Evolutionary conservation across 768 basidiomycete species (phyloP).

Genomic region (Symmetrospora coprosmae): DNA sequence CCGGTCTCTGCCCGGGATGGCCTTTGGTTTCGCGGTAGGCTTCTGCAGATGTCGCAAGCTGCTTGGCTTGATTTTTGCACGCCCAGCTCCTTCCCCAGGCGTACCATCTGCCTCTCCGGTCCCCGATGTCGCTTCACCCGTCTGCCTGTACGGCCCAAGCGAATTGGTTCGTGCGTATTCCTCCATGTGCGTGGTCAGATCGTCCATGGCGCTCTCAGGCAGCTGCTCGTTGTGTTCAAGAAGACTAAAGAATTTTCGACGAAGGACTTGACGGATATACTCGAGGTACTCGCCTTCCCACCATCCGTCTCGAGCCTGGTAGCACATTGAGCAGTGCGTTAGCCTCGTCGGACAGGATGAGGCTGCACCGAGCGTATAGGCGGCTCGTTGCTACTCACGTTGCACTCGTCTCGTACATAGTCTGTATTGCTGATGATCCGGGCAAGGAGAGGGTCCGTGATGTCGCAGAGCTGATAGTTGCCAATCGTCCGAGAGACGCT

Average conservation of each 20-base stretch:
- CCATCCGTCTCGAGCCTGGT: slow-evolving; percentile 76
- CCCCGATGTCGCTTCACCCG: not conserved
- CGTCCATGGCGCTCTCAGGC: slow-evolving; percentile 38
- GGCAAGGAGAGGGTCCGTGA: slow-evolving; percentile 68
- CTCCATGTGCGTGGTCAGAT: not conserved
- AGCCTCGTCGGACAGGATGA: too few species aligned
- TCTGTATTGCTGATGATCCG: slow-evolving; percentile 62
- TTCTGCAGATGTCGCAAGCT: not conserved
- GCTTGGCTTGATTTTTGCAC: not conserved
- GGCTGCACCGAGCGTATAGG: not conserved
- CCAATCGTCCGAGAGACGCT: slow-evolving; percentile 69
- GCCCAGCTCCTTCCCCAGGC: too few species aligned
- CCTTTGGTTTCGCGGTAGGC: not conserved
- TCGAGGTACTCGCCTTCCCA: slow-evolving; percentile 62
- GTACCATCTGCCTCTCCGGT: not conserved
- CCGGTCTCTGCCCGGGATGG: not conserved
- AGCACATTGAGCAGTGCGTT: not conserved
- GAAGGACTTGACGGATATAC: slow-evolving; percentile 66
- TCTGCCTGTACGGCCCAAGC: not conserved
- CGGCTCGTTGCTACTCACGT: slow-evolving; percentile 45
- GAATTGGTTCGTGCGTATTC: too few species aligned
- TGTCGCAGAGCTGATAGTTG: slow-evolving; percentile 87
- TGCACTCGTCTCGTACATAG: slow-evolving; percentile 55
- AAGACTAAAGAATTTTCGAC: slow-evolving; percentile 65
- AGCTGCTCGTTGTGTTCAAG: slow-evolving; percentile 52